phyloP scores from a whole-genome alignment of 768 basidiomycete species.

The Lyophyllum shimeji region DNA sequence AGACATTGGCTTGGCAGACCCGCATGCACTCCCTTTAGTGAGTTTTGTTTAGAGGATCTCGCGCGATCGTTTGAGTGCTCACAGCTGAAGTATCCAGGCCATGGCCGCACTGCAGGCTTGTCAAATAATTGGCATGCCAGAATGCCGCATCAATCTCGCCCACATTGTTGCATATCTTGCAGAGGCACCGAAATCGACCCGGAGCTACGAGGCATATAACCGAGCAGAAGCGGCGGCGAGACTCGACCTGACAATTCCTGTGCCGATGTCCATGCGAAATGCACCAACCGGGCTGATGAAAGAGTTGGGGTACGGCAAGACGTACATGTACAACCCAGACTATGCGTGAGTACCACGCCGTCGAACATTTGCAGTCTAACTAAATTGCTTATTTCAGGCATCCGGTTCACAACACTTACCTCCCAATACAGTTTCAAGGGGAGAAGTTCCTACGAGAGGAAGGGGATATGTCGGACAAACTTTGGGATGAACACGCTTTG shows the following conservation, averaged over 20 bases:
- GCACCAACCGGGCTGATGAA: constrained; percentile 75
- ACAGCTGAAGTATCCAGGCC: constrained; percentile 40
- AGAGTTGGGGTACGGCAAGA: constrained; percentile 63
- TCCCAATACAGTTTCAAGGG: constrained; percentile 48
- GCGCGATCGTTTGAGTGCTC: not conserved
- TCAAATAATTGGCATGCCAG: constrained; percentile 77
- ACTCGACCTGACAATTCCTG: constrained; percentile 49
- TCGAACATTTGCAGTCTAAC: not conserved
- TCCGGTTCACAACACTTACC: constrained; percentile 63
- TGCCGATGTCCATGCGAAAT: constrained; percentile 75
- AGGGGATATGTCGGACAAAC: constrained; percentile 43
- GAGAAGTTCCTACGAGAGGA: constrained; percentile 43
- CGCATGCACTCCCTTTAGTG: constrained; percentile 75
- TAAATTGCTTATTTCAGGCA: constrained; percentile 37
- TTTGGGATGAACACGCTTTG: constrained; percentile 63
- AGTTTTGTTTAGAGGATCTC: constrained; percentile 22
- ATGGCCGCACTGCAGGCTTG: constrained; percentile 63
- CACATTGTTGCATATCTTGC: constrained; percentile 77
- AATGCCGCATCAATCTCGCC: constrained; percentile 75
- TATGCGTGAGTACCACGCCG: constrained; percentile 40
- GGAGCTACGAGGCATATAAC: constrained; percentile 77
- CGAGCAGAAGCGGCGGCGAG: constrained; percentile 64
- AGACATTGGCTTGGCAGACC: constrained; percentile 82
- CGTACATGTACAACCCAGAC: constrained; percentile 63
- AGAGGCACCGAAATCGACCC: constrained; percentile 82